Evolutionary conservation across 2,329 filamentous ascomycete genomes (phyloP).

Genomic region (Pestalotiopsis fici): DNA sequence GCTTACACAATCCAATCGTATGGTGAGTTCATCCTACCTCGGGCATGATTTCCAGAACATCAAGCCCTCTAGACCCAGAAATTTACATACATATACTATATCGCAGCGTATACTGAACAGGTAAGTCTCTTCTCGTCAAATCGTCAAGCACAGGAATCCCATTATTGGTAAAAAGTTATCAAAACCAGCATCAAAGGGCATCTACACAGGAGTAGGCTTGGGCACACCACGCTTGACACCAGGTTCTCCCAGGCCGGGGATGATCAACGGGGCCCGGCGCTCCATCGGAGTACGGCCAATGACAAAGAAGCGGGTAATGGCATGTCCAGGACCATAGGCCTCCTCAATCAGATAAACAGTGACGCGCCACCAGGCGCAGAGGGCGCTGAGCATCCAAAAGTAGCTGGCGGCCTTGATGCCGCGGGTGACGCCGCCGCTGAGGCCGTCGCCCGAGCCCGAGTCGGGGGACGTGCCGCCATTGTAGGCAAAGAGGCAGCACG

Average conservation of each 20-base stretch:
- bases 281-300: slow-evolving; percentile 14
- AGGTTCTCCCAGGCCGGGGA: slow-evolving; percentile 14
- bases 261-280: slow-evolving; percentile 8
- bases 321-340: slow-evolving; percentile 11
- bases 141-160: no score
- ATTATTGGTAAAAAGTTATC: no score
- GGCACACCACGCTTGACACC: slow-evolving; percentile 15
- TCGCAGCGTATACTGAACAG: no score
- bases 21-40: no score
- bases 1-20: no score
- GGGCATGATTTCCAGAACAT: no score
- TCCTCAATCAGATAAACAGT: slow-evolving; percentile 13
- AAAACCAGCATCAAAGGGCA: background rate
- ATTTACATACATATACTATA: no score
- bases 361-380: slow-evolving; percentile 12
- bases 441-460: slow-evolving; percentile 12
- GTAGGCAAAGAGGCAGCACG: slow-evolving; percentile 13
- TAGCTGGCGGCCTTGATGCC: slow-evolving; percentile 14
- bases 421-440: slow-evolving; percentile 10
- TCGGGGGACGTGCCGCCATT: slow-evolving; percentile 10
- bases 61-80: no score
- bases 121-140: no score
- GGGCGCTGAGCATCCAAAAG: slow-evolving; percentile 12
- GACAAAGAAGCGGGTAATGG: slow-evolving; percentile 11
- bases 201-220: slow-evolving; percentile 11